phyloP scores from a whole-genome alignment of 1,284 basidiomycete genomes.

The Sanghuangporus sanghuang region DNA sequence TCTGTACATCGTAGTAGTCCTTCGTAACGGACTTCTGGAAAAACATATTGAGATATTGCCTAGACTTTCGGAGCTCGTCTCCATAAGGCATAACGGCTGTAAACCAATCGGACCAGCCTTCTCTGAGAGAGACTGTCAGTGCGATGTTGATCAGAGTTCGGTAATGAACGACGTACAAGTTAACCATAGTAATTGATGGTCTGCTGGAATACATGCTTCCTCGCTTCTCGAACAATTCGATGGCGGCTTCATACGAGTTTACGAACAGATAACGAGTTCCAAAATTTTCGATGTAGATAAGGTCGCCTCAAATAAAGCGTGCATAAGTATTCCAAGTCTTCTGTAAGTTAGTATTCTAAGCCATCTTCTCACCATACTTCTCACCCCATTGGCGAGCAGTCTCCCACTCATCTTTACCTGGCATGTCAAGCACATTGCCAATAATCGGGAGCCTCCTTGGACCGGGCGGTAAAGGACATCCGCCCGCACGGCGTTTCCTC shows the following conservation, averaged over 20 bases:
- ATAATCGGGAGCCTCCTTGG: slow-evolving; percentile 19
- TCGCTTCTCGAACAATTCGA: slow-evolving; percentile 63
- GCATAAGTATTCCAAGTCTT: not conserved
- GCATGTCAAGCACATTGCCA: slow-evolving; percentile 20
- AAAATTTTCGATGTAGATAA: slow-evolving; percentile 34
- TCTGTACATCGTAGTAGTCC: slow-evolving; percentile 21
- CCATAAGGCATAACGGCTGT: slow-evolving; percentile 21
- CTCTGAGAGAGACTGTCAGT: not conserved
- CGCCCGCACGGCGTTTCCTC: not conserved
- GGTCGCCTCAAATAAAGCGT: slow-evolving; percentile 40
- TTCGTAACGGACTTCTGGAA: slow-evolving; percentile 19
- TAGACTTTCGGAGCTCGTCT: slow-evolving; percentile 22
- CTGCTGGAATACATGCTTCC: slow-evolving; percentile 66
- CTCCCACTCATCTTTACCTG: slow-evolving; percentile 14
- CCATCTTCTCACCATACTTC: slow-evolving; percentile 14
- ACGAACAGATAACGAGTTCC: slow-evolving; percentile 42
- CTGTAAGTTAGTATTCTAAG: not conserved
- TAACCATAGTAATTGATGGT: slow-evolving; percentile 37
- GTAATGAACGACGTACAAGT: slow-evolving; percentile 32
- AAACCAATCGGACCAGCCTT: slow-evolving; percentile 9
- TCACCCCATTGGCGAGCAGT: slow-evolving; percentile 18
- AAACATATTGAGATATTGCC: slow-evolving; percentile 22
- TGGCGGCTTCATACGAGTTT: slow-evolving; percentile 47
- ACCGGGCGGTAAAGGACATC: slow-evolving; percentile 13
- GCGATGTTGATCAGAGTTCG: not conserved